phyloP scores from a whole-genome alignment of 768 basidiomycete genomes.

The Hygrocybe punicea region DNA sequence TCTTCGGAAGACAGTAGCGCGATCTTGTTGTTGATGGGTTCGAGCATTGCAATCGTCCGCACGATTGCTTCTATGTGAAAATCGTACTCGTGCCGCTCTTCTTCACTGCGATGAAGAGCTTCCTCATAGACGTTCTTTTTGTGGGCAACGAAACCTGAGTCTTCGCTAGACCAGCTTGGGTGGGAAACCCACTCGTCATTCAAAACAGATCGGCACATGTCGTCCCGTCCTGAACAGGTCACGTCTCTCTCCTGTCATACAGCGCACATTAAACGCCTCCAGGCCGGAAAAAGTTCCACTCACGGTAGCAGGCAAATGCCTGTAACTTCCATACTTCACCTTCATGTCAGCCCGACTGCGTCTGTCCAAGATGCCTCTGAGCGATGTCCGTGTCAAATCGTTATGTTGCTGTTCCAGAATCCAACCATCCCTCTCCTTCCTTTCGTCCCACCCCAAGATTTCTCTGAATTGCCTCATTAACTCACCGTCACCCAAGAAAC shows the following conservation, averaged over 20 bases:
- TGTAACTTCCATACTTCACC: slow-evolving; percentile 83
- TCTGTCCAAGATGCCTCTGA: slow-evolving; percentile 30
- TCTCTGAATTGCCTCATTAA: slow-evolving; percentile 78
- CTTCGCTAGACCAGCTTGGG: slow-evolving; percentile 92
- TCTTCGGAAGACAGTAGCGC: slow-evolving; percentile 75
- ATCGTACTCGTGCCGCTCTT: slow-evolving; percentile 98
- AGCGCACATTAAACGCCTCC: background rate
- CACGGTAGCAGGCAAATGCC: slow-evolving; percentile 75
- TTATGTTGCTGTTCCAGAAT: slow-evolving; percentile 47
- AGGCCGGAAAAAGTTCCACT: slow-evolving; percentile 30
- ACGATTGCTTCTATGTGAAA: slow-evolving; percentile 96
- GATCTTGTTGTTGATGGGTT: slow-evolving; percentile 89
- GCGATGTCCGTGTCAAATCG: slow-evolving; percentile 51
- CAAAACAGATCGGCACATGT: slow-evolving; percentile 92
- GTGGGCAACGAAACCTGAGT: slow-evolving; percentile 84
- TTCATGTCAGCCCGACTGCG: slow-evolving; percentile 65
- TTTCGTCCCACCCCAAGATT: slow-evolving; percentile 85
- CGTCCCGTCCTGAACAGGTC: slow-evolving; percentile 90
- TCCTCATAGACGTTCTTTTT: slow-evolving; percentile 97
- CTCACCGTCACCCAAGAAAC: slow-evolving; percentile 75
- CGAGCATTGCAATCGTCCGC: slow-evolving; percentile 85
- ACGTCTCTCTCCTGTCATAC: slow-evolving; percentile 72
- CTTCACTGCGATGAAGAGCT: slow-evolving; percentile 91
- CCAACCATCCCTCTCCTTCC: slow-evolving; percentile 55
- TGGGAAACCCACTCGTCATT: slow-evolving; percentile 99